Evolutionary conservation across 1,139 yeast genomes (phyloP), one percentile per base, ranked within the genome.

Genomic region (Wickerhamomyces sp.): DNA sequence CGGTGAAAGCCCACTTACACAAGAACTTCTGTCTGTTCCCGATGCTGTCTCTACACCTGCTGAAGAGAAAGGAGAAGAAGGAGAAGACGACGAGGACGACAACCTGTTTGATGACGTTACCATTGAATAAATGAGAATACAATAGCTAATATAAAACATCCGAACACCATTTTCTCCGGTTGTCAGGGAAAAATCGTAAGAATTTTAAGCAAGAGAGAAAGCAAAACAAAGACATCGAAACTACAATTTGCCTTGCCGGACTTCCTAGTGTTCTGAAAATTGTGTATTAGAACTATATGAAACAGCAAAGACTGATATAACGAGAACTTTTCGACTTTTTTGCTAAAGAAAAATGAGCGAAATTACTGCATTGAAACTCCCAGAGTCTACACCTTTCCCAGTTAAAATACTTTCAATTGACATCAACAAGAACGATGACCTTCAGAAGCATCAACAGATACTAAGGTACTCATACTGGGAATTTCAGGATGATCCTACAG

Each of bases 381-480:
- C 83, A 12, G 58, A 58, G 31, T 74, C 76, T 39, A 70, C 73
- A 10, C 82, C 81, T 8, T 79, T 70, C 55, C 86, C 86, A 1
- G 73, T 79, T 25, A 74, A 75, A 7, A 63, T 79, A 16, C 61
- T 74, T 13, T 62, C 76, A n/a, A 61, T 78, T 13, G 55, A 65
- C 36, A 66, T 70, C 34, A 49, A 47, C 2, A 59, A 54, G 13
- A 81, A 79, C 5, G 72, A 72, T 15, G 44, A 51, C 2, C 63
- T 78, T 3, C 40, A 60, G n/a, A 74, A 72, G 48, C 80, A 76
- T 55, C 62, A 68, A 26, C 63, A 75, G 3, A 53, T 79, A 1
- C 56, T 78, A 47, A 65, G 70, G 34, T 79, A 77, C 56, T 68
- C 70, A 43, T 79, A 78, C 53, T 76, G 81, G 76, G 83, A 77